Evolutionary conservation across 2,329 filamentous ascomycete species (phyloP).

Genomic region (Ophiostoma populinum): DNA sequence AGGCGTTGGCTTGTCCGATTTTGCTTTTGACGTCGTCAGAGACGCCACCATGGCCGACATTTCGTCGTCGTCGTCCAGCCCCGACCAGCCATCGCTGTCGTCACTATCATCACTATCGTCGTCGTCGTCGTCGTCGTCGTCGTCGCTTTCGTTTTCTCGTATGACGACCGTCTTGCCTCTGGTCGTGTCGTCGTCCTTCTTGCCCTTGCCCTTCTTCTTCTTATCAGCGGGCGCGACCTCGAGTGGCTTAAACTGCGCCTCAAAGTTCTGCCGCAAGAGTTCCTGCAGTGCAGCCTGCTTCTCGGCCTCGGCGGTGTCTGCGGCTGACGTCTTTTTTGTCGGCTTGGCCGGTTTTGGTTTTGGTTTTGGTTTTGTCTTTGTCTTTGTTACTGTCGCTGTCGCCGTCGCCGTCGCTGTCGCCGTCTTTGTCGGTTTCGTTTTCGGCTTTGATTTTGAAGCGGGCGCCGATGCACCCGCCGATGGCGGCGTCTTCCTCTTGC

Average conservation of each 20-base stretch:
- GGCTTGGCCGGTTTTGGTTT: slow-evolving; percentile 11
- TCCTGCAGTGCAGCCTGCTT: slow-evolving; percentile 48
- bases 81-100: slow-evolving; percentile 36
- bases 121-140: not conserved
- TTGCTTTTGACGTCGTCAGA: slow-evolving; percentile 14
- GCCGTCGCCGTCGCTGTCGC: not conserved
- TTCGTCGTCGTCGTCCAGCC: slow-evolving; percentile 35
- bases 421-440: not conserved
- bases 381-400: not conserved
- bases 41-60: slow-evolving; percentile 12
- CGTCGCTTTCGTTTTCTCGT: slow-evolving; percentile 1
- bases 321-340: slow-evolving; percentile 10
- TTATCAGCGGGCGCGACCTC: slow-evolving; percentile 4
- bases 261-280: slow-evolving; percentile 71
- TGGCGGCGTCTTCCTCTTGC: slow-evolving; percentile 28
- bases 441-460: slow-evolving; percentile 29
- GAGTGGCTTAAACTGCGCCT: slow-evolving; percentile 70
- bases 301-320: slow-evolving; percentile 4
- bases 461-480: slow-evolving; percentile 14
- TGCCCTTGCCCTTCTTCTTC: slow-evolving; percentile 13
- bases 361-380: slow-evolving; percentile 21
- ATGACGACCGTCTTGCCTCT: slow-evolving; percentile 3
- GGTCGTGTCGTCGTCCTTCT: slow-evolving; percentile 18
- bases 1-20: too few species aligned
- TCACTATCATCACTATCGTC: slow-evolving; percentile 18